phyloP scores from a whole-genome alignment of 1,284 basidiomycete species.

The Leccinum holopus region DNA sequence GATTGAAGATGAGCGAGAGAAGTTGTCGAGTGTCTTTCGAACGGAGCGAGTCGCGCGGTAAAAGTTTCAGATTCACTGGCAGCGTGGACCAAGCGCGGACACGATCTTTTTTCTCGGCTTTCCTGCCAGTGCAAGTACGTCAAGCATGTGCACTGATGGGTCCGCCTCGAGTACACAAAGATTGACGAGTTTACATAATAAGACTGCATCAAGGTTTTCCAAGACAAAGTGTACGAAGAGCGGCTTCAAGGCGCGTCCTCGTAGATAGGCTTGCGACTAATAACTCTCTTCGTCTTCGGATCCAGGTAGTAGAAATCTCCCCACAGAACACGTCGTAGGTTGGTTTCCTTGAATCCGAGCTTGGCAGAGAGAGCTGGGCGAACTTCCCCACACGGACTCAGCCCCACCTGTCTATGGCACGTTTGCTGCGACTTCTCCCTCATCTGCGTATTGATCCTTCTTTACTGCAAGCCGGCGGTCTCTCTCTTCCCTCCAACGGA shows the following conservation, averaged over 20 bases:
- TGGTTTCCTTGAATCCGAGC: slow-evolving; percentile 88
- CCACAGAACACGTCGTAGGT: slow-evolving; percentile 89
- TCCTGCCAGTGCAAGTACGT: slow-evolving; percentile 54
- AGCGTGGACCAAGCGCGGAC: slow-evolving; percentile 41
- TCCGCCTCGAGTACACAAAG: not conserved
- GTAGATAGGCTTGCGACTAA: slow-evolving; percentile 85
- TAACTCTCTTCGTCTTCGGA: slow-evolving; percentile 92
- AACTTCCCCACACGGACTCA: slow-evolving; percentile 89
- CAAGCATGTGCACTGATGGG: slow-evolving; percentile 38
- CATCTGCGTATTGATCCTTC: slow-evolving; percentile 67
- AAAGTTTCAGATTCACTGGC: slow-evolving; percentile 74
- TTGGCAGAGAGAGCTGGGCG: slow-evolving; percentile 88
- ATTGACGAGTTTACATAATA: slow-evolving; percentile 74
- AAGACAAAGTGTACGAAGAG: slow-evolving; percentile 97
- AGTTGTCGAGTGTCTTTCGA: slow-evolving; percentile 88
- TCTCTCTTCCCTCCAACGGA: slow-evolving; percentile 90
- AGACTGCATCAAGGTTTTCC: slow-evolving; percentile 91
- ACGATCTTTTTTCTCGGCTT: slow-evolving; percentile 94
- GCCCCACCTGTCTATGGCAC: slow-evolving; percentile 90
- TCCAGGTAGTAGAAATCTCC: slow-evolving; percentile 93
- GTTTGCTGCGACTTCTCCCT: slow-evolving; percentile 58
- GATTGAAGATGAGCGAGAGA: slow-evolving; percentile 85
- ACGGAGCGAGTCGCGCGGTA: slow-evolving; percentile 80
- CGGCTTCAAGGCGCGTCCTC: slow-evolving; percentile 88
- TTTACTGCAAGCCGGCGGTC: slow-evolving; percentile 78